A percentile compares a stretch with the other conserved stretches of the same genome.
phyloP scores from a whole-genome alignment of 257 asterid genomes.

The Verbascum thapsus region DNA sequence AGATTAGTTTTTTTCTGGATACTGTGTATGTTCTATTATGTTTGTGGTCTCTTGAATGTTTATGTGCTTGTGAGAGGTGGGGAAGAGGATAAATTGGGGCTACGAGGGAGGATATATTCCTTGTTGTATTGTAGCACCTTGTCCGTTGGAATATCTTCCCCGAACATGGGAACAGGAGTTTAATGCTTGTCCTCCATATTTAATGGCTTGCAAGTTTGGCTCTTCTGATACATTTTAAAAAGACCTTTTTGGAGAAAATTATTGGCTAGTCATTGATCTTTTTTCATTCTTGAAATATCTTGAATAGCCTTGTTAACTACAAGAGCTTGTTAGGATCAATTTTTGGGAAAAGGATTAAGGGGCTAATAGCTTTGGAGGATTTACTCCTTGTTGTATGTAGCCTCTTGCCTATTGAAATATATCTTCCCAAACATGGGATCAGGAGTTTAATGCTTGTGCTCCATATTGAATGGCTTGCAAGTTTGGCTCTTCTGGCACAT shows the following conservation, averaged over 20 bases:
- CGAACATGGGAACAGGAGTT: constrained; percentile 44
- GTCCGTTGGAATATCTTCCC: constrained; percentile 30
- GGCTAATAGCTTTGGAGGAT: not conserved
- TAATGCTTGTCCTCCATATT: constrained; percentile 54
- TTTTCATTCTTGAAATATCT: not conserved
- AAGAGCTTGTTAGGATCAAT: not conserved
- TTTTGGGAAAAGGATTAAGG: not conserved
- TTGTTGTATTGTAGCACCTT: constrained; percentile 23
- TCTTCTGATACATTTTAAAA: constrained; percentile 37
- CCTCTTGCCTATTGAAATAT: not conserved
- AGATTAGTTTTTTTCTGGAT: not conserved
- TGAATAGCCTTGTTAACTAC: not conserved
- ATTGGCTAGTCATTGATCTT: not conserved
- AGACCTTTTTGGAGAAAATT: too few species aligned
- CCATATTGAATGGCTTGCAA: constrained; percentile 15
- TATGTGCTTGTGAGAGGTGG: constrained; percentile 9
- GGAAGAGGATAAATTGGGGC: constrained; percentile 20
- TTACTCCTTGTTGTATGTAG: not conserved
- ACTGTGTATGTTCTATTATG: not conserved
- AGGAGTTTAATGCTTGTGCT: constrained; percentile 5
- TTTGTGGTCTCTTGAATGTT: not conserved
- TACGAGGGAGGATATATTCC: constrained; percentile 3
- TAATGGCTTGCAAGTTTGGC: constrained; percentile 63
- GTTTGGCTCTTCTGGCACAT: constrained; percentile 32
- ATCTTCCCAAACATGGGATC: not conserved